A percentile compares a stretch with the other conserved stretches of the same genome.
phyloP scores from a whole-genome alignment of 352 stramenopile species.

The Albugo candida region DNA sequence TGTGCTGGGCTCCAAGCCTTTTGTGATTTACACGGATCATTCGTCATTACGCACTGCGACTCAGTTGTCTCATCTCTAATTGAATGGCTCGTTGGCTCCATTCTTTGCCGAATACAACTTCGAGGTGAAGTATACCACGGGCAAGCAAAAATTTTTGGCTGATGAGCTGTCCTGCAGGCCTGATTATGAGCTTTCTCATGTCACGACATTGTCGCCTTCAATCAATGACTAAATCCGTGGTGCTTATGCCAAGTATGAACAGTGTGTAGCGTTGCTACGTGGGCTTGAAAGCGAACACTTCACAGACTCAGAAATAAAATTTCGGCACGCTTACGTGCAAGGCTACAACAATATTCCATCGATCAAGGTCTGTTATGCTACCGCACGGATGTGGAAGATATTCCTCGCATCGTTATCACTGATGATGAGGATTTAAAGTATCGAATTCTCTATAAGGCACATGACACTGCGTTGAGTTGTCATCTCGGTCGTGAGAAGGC shows the following conservation, averaged over 20 bases:
- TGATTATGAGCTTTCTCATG: background rate
- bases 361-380: no score
- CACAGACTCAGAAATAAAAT: background rate
- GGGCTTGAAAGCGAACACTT: background rate
- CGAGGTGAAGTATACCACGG: constrained; percentile 8
- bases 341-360: no score
- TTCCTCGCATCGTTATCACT: background rate
- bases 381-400: no score
- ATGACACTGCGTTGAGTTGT: background rate
- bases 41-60: background rate
- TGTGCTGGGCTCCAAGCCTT: background rate
- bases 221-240: background rate
- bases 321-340: no score
- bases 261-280: background rate
- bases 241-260: background rate
- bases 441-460: background rate
- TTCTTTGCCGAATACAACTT: constrained; percentile 18
- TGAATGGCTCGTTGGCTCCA: constrained; percentile 11
- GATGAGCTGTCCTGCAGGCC: constrained; percentile 9
- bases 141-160: constrained; percentile 9
- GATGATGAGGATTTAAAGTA: background rate
- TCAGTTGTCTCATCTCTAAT: constrained; percentile 1
- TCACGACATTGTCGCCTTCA: background rate
- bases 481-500: background rate
- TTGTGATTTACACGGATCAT: constrained; percentile 3